These are phyloP conservation scores for Puccinellia tenuiflora DNA, from an alignment of 176 grass and related monocot genomes.

Conservation along the genomic window DNA sequence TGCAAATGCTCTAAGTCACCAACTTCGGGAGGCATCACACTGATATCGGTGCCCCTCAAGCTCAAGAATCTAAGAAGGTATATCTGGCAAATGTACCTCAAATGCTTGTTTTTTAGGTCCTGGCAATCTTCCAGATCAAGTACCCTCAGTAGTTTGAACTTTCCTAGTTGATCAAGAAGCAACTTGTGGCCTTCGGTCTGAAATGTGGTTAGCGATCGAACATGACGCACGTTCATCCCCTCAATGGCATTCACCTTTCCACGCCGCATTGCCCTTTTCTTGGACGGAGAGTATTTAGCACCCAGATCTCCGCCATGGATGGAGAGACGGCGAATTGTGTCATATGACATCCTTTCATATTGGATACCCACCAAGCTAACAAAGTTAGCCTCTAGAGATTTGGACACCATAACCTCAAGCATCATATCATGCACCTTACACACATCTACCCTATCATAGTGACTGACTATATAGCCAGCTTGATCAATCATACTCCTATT, in stretches of 20 bases:
- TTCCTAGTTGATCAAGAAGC: background rate
- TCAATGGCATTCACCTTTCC: no score
- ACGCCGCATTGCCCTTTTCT: no score
- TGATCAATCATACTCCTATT: slow-evolving; percentile 3
- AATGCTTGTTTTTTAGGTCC: background rate
- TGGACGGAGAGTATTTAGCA: no score
- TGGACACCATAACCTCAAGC: background rate
- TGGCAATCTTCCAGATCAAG: slow-evolving; percentile 4
- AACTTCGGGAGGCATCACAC: background rate
- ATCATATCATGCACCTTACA: background rate
- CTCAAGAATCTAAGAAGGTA: slow-evolving; percentile 1
- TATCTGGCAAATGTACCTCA: background rate
- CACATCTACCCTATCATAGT: no score
- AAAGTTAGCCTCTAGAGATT: background rate
- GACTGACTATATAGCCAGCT: no score
- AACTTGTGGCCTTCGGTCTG: background rate
- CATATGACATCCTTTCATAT: background rate
- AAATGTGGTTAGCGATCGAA: background rate
- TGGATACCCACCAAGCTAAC: background rate
- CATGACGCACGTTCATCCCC: background rate
- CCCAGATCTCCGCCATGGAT: background rate
- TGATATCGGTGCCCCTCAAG: background rate
- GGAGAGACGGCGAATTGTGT: background rate
- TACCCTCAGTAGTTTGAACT: background rate
- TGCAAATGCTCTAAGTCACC: background rate